Evolutionary conservation across 2,329 filamentous ascomycete species (phyloP), one percentile per base, ranked within the genome.

Genomic region (Pleurostoma richardsiae): DNA sequence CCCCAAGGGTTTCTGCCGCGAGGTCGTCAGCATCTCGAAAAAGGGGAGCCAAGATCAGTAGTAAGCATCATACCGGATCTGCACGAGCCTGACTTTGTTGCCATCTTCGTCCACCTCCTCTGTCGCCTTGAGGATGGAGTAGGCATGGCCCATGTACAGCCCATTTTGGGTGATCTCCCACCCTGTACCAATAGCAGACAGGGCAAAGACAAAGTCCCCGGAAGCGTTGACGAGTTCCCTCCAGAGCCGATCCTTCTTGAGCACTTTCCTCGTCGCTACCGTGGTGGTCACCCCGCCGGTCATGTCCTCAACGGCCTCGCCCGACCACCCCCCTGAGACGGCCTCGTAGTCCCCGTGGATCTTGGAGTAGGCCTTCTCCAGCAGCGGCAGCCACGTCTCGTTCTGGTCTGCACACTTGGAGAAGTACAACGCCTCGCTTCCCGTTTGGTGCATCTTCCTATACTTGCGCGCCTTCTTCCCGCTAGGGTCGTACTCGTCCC

Each of bases 301-400:
- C 47, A 76, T 64, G 57, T 79, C 66, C 49, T 76, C 72, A 19
- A 76, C 65, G 10, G 60, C 72, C 48, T 72, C 69, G 19, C 73
- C 82, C 4, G 82, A 76, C 59, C 80, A 86, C 0, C 84, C 85
- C 4, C 84, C 83, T 43, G 83, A 74, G 45, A 89, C 82, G 2
- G 84, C 73, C 29, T 74, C 75, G 51, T 85, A 90, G 56, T 89
- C 86, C 3, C 84, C 85, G 51, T 89, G 85, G 1, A 82, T 80
- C 59, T 90, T 90, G n/a, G 86, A 85, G 57, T 85, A 88, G 5
- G 85, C 85, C 59, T 89, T 89, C 56, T 88, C 85, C 2, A 89
- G 72, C 41, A 89, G 65, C 0, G 85, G 85, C 27, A 89, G 70
- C 85, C 85, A 89, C 0, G 84, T 89, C 62, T 88, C 85, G 56